phyloP scores from a whole-genome alignment of 2,329 filamentous ascomycete genomes.

The Chrysoporthe cubensis region DNA sequence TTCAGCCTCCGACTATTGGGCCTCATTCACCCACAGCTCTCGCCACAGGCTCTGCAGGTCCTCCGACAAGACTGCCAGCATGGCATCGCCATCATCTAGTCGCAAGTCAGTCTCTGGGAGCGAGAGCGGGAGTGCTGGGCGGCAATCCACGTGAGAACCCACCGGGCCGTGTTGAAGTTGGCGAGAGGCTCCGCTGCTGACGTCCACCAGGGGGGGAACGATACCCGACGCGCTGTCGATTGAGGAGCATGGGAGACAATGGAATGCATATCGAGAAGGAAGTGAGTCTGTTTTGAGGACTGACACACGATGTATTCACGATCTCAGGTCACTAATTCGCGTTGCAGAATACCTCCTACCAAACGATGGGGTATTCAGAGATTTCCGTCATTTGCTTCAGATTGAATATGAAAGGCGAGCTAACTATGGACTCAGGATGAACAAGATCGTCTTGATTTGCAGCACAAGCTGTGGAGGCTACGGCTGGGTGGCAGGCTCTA shows the following conservation, averaged over 20 bases:
- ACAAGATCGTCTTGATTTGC: conserved; percentile 18
- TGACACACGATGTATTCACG: background rate
- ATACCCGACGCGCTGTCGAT: conserved; percentile 15
- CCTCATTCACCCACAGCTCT: background rate
- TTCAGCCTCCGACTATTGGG: background rate
- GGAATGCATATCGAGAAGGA: conserved; percentile 17
- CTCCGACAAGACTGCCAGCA: background rate
- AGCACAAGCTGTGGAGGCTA: conserved; percentile 14
- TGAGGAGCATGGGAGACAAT: conserved; percentile 14
- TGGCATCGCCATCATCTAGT: conserved; percentile 5
- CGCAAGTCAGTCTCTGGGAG: conserved; percentile 9
- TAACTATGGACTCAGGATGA: conserved; percentile 10
- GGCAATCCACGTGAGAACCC: conserved; percentile 11
- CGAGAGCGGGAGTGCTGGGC: background rate
- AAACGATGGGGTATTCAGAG: conserved; percentile 12
- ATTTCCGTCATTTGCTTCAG: background rate
- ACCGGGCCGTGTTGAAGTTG: background rate
- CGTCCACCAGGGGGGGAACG: conserved; percentile 2
- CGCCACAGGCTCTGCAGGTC: background rate
- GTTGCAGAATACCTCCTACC: conserved; percentile 17
- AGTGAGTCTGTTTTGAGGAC: background rate
- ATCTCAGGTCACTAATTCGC: background rate
- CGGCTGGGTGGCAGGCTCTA: conserved; percentile 5
- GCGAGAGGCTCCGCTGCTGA: background rate
- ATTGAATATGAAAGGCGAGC: background rate